Conservation (phyloP, 1,284 basidiomycete species). For the Trichosporon faecale region DNA sequence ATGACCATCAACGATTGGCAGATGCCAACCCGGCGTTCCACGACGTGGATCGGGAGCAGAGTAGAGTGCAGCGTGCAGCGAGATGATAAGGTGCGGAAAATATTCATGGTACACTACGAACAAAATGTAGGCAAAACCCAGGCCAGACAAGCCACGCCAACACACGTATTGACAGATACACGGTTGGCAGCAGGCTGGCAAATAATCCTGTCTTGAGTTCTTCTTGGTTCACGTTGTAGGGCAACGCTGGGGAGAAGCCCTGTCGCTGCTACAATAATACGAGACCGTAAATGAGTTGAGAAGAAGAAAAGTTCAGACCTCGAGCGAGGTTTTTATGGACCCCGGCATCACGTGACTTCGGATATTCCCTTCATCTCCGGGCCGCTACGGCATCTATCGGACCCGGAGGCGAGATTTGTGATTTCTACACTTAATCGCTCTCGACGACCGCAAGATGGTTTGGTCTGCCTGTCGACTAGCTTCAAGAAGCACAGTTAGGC, state of each 20-base stretch:
- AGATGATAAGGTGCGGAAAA: too few relatives aligned
- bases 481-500: background rate
- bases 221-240: slow-evolving; percentile 26
- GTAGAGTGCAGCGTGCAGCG: too few relatives aligned
- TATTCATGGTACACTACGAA: too few relatives aligned
- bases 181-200: slow-evolving; percentile 21
- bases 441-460: background rate
- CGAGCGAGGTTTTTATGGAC: background rate
- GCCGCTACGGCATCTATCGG: background rate
- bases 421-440: background rate
- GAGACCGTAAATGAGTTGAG: slow-evolving; percentile 19
- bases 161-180: slow-evolving; percentile 18
- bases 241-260: slow-evolving; percentile 18
- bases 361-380: background rate
- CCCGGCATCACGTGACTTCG: background rate
- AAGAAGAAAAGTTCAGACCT: slow-evolving; percentile 7
- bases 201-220: slow-evolving; percentile 26
- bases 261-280: slow-evolving; percentile 24
- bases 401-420: background rate
- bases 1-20: too few relatives aligned
- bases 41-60: too few relatives aligned
- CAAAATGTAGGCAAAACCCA: slow-evolving; percentile 47
- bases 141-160: slow-evolving; percentile 35
- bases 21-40: too few relatives aligned
- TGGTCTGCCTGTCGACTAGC: background rate